A percentile compares a stretch with the other conserved stretches of the same genome.
Evolutionary conservation across 805 yeast genomes (phyloP).

Genomic region (Jamesozyma gamospora): DNA sequence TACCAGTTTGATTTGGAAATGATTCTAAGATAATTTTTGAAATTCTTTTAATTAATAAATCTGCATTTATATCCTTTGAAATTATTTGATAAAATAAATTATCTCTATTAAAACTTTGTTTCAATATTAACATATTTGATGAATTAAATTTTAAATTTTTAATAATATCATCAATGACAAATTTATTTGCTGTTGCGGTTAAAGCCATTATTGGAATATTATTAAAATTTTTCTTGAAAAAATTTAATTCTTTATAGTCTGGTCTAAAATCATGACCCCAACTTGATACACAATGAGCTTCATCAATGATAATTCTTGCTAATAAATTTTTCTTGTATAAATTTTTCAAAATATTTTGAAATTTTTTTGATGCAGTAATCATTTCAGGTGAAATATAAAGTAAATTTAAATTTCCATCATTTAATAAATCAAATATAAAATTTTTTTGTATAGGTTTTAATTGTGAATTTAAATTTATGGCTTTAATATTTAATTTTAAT

Average conservation of each 20-base stretch:
- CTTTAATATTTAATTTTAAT: slow-evolving; percentile 53
- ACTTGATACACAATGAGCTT: slow-evolving; percentile 94
- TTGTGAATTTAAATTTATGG: slow-evolving; percentile 82
- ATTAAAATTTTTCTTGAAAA: slow-evolving; percentile 65
- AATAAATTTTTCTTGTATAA: slow-evolving; percentile 47
- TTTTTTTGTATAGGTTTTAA: slow-evolving; percentile 54
- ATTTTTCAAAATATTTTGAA: slow-evolving; percentile 50
- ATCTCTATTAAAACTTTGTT: slow-evolving; percentile 86
- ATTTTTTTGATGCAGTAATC: slow-evolving; percentile 65
- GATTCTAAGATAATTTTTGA: slow-evolving; percentile 41
- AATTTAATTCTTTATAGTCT: slow-evolving; percentile 74
- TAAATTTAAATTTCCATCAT: slow-evolving; percentile 58
- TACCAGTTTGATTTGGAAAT: slow-evolving; percentile 61
- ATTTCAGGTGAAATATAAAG: slow-evolving; percentile 92
- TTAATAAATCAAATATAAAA: slow-evolving; percentile 50
- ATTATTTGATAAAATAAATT: slow-evolving; percentile 73
- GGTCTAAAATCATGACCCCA: slow-evolving; percentile 99
- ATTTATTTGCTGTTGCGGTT: slow-evolving; percentile 93
- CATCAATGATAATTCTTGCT: slow-evolving; percentile 89
- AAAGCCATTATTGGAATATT: slow-evolving; percentile 87
- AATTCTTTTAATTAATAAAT: slow-evolving; percentile 42
- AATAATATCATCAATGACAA: slow-evolving; percentile 76
- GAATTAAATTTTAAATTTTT: slow-evolving; percentile 53
- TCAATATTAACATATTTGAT: slow-evolving; percentile 50
- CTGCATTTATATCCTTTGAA: slow-evolving; percentile 46